Base-by-base conservation (phyloP, 345 rosid genomes). In the Gossypium anomalum region DNA sequence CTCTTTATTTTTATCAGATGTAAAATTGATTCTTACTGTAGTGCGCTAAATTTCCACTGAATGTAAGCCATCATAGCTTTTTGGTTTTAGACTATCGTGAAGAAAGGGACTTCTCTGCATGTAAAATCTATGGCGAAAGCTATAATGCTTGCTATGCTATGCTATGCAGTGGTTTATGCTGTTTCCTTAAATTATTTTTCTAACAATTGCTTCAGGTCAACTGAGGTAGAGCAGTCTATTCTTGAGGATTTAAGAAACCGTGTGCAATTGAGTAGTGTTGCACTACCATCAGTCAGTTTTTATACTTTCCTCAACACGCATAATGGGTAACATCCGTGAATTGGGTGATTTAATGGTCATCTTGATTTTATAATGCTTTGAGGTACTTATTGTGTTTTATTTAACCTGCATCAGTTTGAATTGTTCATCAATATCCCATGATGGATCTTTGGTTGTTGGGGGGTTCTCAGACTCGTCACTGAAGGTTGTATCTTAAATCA, bases 401-500 rank as follows among this genome's bases (percentile, higher is more conserved):
- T 65, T 58, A 74, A 34, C 44, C 58, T 60, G 49, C 70, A 14
- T 52, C 85, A 90, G 99, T 77, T 83, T 96, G 80, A 93, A 92
- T 75, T 89, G 94, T 80, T 89, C 97, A 60, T 89, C 98, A 62
- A 88, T 95, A 81, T 93, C 98, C 59, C 97, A 92, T 76, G 98
- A 96, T 85, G 99, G 99, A 71, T 91, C 99, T 77, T 79, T 96
- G 88, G 93, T 96, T 76, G 93, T 90, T 76, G 92, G 92, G 80
- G 99, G 99, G 43, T 96, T 93, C 86, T 90, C 99, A 67, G 98
- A 93, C 83, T 96, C 98, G 72, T 93, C 98, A 38, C 76, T 92
- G 76, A 96, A 96, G 97, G 98, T 88, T 61, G 61, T 76, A 41
- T 71, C 15, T 70, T 66, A 27, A 70, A 60, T 69, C 58, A 52